Evolutionary conservation across 2,329 filamentous ascomycete species (phyloP).

Genomic region (Aureobasidium mangrovei): DNA sequence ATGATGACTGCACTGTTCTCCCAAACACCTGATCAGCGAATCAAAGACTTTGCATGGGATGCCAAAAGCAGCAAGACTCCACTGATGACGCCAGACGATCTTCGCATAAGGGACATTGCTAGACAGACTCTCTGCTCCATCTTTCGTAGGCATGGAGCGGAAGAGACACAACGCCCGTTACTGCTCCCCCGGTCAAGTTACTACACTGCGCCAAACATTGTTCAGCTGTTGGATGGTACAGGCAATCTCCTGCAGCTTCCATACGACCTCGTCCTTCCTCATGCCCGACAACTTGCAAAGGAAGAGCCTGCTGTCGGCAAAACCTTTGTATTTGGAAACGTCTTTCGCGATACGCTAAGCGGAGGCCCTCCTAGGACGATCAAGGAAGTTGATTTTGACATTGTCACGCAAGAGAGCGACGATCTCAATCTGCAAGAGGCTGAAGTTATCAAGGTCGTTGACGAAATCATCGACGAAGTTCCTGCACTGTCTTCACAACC

Average conservation of each 20-base stretch:
- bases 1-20: slow-evolving; percentile 81
- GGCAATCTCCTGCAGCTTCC: slow-evolving; percentile 91
- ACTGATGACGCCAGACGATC: slow-evolving; percentile 17
- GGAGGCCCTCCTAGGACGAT: slow-evolving; percentile 75
- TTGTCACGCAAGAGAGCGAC: slow-evolving; percentile 67
- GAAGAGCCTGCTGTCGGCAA: slow-evolving; percentile 58
- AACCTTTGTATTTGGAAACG: slow-evolving; percentile 77
- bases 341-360: slow-evolving; percentile 70
- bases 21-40: slow-evolving; percentile 59
- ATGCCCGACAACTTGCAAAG: slow-evolving; percentile 75
- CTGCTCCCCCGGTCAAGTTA: slow-evolving; percentile 76
- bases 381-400: slow-evolving; percentile 92
- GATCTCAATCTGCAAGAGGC: slow-evolving; percentile 85
- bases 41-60: slow-evolving; percentile 58
- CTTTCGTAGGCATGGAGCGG: slow-evolving; percentile 81
- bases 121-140: slow-evolving; percentile 67
- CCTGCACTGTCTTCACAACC: slow-evolving; percentile 58
- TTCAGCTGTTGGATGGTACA: slow-evolving; percentile 70
- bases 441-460: slow-evolving; percentile 85
- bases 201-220: slow-evolving; percentile 60
- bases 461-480: slow-evolving; percentile 78
- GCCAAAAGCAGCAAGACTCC: slow-evolving; percentile 24
- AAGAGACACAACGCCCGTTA: slow-evolving; percentile 65
- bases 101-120: slow-evolving; percentile 41
- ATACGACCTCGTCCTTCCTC: slow-evolving; percentile 82